Evolutionary conservation across 257 asterid genomes (phyloP).

Genomic region (Salvia splendens): DNA sequence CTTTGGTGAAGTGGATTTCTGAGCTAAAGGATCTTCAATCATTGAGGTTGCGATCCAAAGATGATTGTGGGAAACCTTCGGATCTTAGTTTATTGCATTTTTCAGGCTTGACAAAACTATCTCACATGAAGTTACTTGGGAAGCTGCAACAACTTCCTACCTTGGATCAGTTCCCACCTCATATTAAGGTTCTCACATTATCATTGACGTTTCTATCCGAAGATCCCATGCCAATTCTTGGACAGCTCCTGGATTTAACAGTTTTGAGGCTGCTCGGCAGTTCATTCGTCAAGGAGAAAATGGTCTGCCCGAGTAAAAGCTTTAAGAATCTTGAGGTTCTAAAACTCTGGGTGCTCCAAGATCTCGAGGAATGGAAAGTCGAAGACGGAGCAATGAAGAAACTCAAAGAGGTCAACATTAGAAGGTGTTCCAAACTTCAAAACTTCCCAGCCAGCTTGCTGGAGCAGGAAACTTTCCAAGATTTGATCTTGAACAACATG

Average conservation of each 20-base stretch:
- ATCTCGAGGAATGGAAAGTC: slow-evolving; percentile 25
- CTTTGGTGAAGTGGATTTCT: slow-evolving; percentile 29
- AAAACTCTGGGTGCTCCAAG: slow-evolving; percentile 28
- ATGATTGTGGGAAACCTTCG: slow-evolving; percentile 14
- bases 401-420: slow-evolving; percentile 33
- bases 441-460: slow-evolving; percentile 18
- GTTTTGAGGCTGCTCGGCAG: slow-evolving; percentile 28
- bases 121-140: slow-evolving; percentile 31
- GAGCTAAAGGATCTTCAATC: slow-evolving; percentile 18
- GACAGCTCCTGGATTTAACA: slow-evolving; percentile 17
- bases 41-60: slow-evolving; percentile 31
- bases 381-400: slow-evolving; percentile 31
- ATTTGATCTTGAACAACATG: slow-evolving; percentile 30
- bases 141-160: slow-evolving; percentile 28
- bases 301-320: slow-evolving; percentile 20
- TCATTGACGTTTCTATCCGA: slow-evolving; percentile 14
- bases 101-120: background rate
- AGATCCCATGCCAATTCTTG: slow-evolving; percentile 34
- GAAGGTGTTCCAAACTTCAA: slow-evolving; percentile 23
- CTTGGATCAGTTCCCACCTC: slow-evolving; percentile 18
- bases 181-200: slow-evolving; percentile 29
- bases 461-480: slow-evolving; percentile 25
- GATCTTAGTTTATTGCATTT: slow-evolving; percentile 24
- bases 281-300: slow-evolving; percentile 5
- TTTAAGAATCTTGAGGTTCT: slow-evolving; percentile 29